A percentile compares a stretch with the other conserved stretches of the same genome.
These are phyloP conservation scores for Quercus phellos DNA, from an alignment of 331 rosid genomes.

Conservation along the genomic window DNA sequence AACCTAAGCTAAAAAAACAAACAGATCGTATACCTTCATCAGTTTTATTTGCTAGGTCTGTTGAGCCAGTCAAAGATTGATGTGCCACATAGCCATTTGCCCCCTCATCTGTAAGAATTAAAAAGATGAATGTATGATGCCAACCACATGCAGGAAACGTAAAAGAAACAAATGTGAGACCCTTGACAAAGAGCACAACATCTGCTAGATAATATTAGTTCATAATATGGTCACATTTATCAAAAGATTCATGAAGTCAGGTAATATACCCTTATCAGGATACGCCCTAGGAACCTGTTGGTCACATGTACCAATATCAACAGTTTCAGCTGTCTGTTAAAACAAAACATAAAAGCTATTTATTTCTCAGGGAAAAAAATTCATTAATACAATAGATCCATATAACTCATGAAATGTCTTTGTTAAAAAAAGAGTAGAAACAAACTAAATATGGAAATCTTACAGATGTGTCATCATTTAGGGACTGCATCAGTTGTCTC, in stretches of 20 bases:
- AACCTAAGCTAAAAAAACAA: not conserved
- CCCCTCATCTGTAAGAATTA: conserved; percentile 57
- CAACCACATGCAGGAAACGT: not conserved
- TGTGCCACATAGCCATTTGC: conserved; percentile 37
- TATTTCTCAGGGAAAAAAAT: not conserved
- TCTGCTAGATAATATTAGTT: conserved; percentile 7
- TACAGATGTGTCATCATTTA: conserved; percentile 81
- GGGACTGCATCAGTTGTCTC: conserved; percentile 86
- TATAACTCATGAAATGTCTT: not conserved
- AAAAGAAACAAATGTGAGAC: not conserved
- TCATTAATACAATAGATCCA: conserved; percentile 5
- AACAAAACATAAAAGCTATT: not conserved
- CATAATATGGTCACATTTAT: conserved; percentile 1
- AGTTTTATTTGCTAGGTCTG: conserved; percentile 31
- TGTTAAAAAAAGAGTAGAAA: conserved; percentile 4
- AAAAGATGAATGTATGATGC: conserved; percentile 11
- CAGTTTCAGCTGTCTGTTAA: conserved; percentile 64
- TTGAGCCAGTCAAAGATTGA: conserved; percentile 46
- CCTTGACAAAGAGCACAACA: conserved; percentile 1
- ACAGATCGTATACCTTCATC: conserved; percentile 62
- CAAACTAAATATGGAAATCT: conserved; percentile 23
- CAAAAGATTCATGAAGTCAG: conserved; percentile 8
- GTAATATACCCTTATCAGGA: conserved; percentile 67
- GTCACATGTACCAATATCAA: conserved; percentile 95
- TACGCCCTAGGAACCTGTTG: conserved; percentile 82